Conservation (phyloP, 257 asterid genomes). For the Solanum microdontum region DNA sequence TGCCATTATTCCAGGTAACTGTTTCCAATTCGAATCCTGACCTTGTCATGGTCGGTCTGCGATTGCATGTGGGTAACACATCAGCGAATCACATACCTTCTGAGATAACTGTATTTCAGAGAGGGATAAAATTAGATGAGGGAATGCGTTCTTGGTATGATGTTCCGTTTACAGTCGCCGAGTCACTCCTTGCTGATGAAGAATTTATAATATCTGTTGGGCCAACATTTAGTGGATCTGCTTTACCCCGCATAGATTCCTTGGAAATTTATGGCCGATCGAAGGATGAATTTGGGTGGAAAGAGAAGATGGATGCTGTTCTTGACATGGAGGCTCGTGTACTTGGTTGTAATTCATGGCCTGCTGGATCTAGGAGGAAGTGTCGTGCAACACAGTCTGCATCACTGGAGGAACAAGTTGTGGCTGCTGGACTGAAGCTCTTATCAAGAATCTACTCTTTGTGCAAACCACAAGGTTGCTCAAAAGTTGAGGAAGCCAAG, state of each 20-base stretch:
- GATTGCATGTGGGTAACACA: conserved; percentile 87
- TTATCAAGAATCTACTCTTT: conserved; percentile 58
- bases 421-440: conserved; percentile 91
- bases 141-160: conserved; percentile 99
- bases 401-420: conserved; percentile 81
- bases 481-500: conserved; percentile 52
- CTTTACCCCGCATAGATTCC: conserved; percentile 79
- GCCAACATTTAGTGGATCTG: conserved; percentile 77
- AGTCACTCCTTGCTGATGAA: conserved; percentile 96
- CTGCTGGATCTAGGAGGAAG: conserved; percentile 61
- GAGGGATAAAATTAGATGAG: conserved; percentile 81
- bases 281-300: conserved; percentile 99
- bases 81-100: conserved; percentile 90
- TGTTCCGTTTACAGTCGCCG: conserved; percentile 93
- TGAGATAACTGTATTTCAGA: conserved; percentile 72
- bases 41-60: conserved; percentile 93
- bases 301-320: conserved; percentile 94
- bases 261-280: conserved; percentile 95
- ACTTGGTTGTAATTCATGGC: conserved; percentile 64
- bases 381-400: conserved; percentile 55
- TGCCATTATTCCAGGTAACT: conserved; percentile 44
- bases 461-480: conserved; percentile 46
- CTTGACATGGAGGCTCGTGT: conserved; percentile 87
- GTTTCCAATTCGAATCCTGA: conserved; percentile 93
- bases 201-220: conserved; percentile 74